Evolutionary conservation across 1,284 basidiomycete genomes (phyloP).

Genomic region (Pseudozyma sp.): DNA sequence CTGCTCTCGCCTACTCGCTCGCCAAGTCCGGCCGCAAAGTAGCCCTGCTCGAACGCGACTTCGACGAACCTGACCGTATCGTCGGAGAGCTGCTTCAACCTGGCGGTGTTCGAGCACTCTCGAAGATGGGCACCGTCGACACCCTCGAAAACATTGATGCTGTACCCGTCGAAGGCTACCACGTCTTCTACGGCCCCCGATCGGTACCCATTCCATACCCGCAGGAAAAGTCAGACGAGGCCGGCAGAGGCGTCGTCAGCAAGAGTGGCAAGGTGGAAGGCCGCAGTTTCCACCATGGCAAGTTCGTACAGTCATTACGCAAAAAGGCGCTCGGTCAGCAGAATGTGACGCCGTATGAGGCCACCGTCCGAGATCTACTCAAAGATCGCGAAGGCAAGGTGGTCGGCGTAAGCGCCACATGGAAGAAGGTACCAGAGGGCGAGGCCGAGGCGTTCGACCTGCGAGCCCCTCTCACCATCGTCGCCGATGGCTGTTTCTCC

Average conservation of each 20-base stretch:
- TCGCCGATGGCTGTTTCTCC: slow-evolving; percentile 95
- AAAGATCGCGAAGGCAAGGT: slow-evolving; percentile 48
- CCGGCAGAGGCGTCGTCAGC: slow-evolving; percentile 42
- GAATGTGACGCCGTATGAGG: slow-evolving; percentile 58
- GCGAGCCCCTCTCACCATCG: slow-evolving; percentile 82
- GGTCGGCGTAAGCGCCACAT: slow-evolving; percentile 52
- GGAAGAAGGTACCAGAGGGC: slow-evolving; percentile 38
- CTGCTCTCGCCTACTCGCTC: slow-evolving; percentile 63
- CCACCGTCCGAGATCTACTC: slow-evolving; percentile 59
- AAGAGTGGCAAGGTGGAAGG: slow-evolving; percentile 72
- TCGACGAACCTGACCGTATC: slow-evolving; percentile 92
- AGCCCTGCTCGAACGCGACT: slow-evolving; percentile 74
- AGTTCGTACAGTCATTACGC: slow-evolving; percentile 84
- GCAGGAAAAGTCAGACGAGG: slow-evolving; percentile 65
- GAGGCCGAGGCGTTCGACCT: slow-evolving; percentile 59
- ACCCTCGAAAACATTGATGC: slow-evolving; percentile 87
- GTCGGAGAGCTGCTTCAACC: slow-evolving; percentile 97
- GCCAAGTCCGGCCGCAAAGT: slow-evolving; percentile 71
- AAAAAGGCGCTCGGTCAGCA: slow-evolving; percentile 73
- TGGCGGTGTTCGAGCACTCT: slow-evolving; percentile 83
- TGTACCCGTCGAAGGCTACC: slow-evolving; percentile 86
- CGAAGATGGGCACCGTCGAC: slow-evolving; percentile 79
- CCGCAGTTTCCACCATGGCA: slow-evolving; percentile 92
- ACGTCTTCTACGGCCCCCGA: slow-evolving; percentile 76
- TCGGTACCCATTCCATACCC: slow-evolving; percentile 91